Conservation (phyloP, 1,284 basidiomycete species). For the Cryptococcus sp. region DNA sequence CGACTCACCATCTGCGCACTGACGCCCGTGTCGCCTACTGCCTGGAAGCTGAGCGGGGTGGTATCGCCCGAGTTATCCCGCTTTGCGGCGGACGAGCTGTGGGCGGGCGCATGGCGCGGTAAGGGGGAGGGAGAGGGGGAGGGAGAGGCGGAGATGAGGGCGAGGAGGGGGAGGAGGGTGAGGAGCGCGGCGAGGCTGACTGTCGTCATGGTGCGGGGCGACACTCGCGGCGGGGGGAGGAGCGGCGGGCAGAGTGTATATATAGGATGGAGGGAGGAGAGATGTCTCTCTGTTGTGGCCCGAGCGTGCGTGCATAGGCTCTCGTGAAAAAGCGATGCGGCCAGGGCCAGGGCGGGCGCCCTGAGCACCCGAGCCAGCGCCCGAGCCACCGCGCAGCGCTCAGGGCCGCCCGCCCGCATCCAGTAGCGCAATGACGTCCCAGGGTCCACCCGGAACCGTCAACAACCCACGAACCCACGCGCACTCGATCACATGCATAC, state of each 20-base stretch:
- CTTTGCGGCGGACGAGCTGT: constrained; percentile 2
- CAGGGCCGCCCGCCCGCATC: neutral
- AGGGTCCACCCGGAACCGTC: neutral
- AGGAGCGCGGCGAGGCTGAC: constrained; percentile 19
- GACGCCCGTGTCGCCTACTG: constrained; percentile 45
- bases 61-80: constrained; percentile 12
- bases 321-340: no score
- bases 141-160: constrained; percentile 17
- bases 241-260: neutral
- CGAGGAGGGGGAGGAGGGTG: constrained; percentile 26
- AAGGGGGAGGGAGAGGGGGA: constrained; percentile 12
- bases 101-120: neutral
- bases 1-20: constrained; percentile 48
- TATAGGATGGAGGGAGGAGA: neutral
- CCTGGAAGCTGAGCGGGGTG: constrained; percentile 37
- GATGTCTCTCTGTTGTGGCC: no score
- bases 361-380: no score
- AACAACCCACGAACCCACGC: neutral
- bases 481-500: neutral
- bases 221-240: neutral
- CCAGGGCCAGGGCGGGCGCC: no score
- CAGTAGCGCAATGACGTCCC: neutral
- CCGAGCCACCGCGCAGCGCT: neutral
- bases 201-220: constrained; percentile 3
- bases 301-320: no score